phyloP scores from a whole-genome alignment of 1,284 basidiomycete genomes.

The Irpex sp. region DNA sequence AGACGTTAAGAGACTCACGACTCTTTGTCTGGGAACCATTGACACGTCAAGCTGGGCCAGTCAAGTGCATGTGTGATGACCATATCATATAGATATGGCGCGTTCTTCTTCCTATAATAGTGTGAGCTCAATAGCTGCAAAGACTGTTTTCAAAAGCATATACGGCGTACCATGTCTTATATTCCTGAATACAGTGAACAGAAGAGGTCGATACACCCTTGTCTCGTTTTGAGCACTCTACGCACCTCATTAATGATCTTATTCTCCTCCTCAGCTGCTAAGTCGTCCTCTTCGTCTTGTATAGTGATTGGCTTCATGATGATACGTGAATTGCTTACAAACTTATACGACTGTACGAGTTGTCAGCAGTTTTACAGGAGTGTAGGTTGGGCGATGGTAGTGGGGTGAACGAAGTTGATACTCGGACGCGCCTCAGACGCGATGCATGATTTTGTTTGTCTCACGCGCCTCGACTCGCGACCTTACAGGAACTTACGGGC shows the following conservation, averaged over 20 bases:
- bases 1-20: conserved; percentile 45
- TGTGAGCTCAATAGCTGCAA: conserved; percentile 6
- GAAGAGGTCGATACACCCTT: not conserved
- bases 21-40: conserved; percentile 99
- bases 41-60: conserved; percentile 97
- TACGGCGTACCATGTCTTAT: conserved; percentile 68
- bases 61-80: conserved; percentile 97
- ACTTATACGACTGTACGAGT: not conserved
- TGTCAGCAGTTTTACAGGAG: not conserved
- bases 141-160: conserved; percentile 4
- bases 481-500: not conserved
- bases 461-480: conserved; percentile 6
- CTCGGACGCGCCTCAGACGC: conserved; percentile 4
- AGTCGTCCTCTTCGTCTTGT: conserved; percentile 74
- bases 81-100: conserved; percentile 94
- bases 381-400: not conserved
- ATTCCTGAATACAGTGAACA: conserved; percentile 41
- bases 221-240: conserved; percentile 15
- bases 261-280: conserved; percentile 81
- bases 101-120: conserved; percentile 85
- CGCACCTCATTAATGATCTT: conserved; percentile 87
- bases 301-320: conserved; percentile 52
- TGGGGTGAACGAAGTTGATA: not conserved
- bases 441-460: conserved; percentile 6
- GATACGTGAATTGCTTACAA: not conserved